A percentile compares a stretch with the other conserved stretches of the same genome.
Evolutionary conservation across 2,329 filamentous ascomycete genomes (phyloP).

Genomic region (Diaporthe sp.): DNA sequence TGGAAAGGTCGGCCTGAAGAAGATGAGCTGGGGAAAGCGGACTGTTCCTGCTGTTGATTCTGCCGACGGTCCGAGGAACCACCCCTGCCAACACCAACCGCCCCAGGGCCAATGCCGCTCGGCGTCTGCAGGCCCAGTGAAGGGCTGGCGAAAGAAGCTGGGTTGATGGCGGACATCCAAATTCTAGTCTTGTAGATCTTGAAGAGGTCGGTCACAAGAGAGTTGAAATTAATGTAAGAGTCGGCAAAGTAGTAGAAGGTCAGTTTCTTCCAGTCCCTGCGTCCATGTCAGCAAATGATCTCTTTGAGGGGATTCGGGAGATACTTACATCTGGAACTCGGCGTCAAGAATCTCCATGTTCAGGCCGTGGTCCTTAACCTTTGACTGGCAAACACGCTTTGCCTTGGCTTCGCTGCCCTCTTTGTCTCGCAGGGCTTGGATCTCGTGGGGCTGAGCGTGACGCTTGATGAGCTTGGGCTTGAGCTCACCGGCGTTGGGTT

Average conservation of each 20-base stretch:
- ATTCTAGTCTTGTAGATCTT: slow-evolving; percentile 99
- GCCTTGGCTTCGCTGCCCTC: slow-evolving; percentile 98
- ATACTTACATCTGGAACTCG: slow-evolving; percentile 94
- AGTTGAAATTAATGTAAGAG: slow-evolving; percentile 99
- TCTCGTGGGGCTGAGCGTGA: slow-evolving; percentile 90
- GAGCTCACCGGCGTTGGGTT: slow-evolving; percentile 79
- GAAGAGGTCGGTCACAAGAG: slow-evolving; percentile 95
- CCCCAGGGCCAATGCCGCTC: slow-evolving; percentile 74
- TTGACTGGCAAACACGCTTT: slow-evolving; percentile 95
- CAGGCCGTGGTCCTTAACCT: slow-evolving; percentile 92
- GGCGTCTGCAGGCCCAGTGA: slow-evolving; percentile 78
- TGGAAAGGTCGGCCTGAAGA: slow-evolving; percentile 58
- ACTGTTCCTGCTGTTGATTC: slow-evolving; percentile 54
- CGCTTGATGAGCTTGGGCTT: slow-evolving; percentile 98
- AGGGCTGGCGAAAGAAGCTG: slow-evolving; percentile 90
- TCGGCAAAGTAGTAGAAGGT: slow-evolving; percentile 99
- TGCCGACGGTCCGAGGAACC: slow-evolving; percentile 64
- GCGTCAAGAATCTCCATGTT: slow-evolving; percentile 99
- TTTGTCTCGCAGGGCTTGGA: slow-evolving; percentile 90
- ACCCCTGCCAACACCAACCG: slow-evolving; percentile 69
- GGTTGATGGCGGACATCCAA: slow-evolving; percentile 99
- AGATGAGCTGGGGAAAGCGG: slow-evolving; percentile 52
- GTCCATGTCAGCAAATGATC: slow-evolving; percentile 27
- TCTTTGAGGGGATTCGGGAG: neutral
- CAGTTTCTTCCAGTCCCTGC: slow-evolving; percentile 97